Evolutionary conservation across 306 rosid species (phyloP).

Genomic region (Vigna angularis): DNA sequence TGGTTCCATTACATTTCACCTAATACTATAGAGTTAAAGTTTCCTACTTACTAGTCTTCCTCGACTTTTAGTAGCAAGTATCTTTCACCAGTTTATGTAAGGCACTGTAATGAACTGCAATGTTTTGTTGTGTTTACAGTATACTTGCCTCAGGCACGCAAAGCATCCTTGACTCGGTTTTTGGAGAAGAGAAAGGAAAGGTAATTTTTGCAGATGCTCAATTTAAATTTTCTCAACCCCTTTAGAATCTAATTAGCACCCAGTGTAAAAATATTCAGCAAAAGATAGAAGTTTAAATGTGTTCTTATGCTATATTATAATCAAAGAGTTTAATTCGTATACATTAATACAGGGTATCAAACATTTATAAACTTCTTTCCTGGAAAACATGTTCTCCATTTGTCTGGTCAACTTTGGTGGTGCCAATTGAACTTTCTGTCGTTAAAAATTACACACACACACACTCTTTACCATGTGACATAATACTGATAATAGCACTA

Average conservation of each 20-base stretch:
- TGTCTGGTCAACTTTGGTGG: constrained; percentile 4
- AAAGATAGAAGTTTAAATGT: not conserved
- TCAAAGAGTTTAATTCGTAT: not conserved
- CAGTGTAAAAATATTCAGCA: not conserved
- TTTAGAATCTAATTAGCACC: not conserved
- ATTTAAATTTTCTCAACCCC: not conserved
- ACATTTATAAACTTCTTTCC: not conserved
- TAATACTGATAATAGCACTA: not conserved
- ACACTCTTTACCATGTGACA: not conserved
- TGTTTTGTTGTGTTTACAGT: constrained; percentile 48
- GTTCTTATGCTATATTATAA: not conserved
- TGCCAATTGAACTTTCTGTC: not conserved
- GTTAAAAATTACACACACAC: not conserved
- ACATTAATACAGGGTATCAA: not conserved
- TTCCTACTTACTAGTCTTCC: not conserved
- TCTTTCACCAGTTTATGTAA: constrained; percentile 19
- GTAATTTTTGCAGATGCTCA: constrained; percentile 49
- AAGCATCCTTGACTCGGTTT: constrained; percentile 94
- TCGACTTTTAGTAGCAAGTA: not conserved
- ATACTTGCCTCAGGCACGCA: constrained; percentile 89
- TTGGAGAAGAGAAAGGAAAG: constrained; percentile 97
- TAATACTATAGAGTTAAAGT: not conserved
- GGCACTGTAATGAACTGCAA: not conserved
- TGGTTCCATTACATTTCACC: not conserved
- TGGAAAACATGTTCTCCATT: not conserved